phyloP scores from a whole-genome alignment of 2,329 filamentous ascomycete genomes.

The Fusarium nisikadoi region DNA sequence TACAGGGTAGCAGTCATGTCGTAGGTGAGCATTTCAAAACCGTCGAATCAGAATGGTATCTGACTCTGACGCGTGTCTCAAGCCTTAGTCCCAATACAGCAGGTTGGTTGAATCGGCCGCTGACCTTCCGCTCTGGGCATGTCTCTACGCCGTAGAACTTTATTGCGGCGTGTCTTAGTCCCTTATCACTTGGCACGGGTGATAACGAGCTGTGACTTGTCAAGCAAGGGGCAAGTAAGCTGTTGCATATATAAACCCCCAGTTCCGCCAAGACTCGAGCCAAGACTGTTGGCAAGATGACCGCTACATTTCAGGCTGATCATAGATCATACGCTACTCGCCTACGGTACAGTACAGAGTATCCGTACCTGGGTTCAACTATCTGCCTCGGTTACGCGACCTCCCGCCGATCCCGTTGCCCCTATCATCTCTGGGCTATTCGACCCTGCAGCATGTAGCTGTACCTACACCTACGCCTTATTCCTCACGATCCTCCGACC shows the following conservation, averaged over 20 bases:
- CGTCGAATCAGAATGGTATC: neutral
- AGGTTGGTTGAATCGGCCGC: neutral
- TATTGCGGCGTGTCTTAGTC: neutral
- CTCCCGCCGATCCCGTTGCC: constrained; percentile 13
- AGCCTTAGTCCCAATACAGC: constrained; percentile 9
- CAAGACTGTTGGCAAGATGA: constrained; percentile 21
- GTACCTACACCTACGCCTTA: constrained; percentile 6
- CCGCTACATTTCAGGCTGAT: constrained; percentile 1
- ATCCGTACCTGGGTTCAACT: neutral
- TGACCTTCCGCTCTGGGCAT: constrained; percentile 21
- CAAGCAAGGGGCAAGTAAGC: neutral
- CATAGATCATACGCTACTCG: neutral
- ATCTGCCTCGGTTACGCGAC: neutral
- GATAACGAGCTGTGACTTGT: constrained; percentile 18
- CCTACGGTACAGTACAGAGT: too few relatives aligned
- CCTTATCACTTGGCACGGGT: constrained; percentile 21
- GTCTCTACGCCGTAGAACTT: neutral
- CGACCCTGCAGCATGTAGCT: neutral
- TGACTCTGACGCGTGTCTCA: neutral
- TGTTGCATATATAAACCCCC: constrained; percentile 18
- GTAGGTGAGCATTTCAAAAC: neutral
- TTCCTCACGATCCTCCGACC: neutral
- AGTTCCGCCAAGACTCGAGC: constrained; percentile 23
- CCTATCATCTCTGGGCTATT: neutral
- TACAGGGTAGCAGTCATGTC: neutral